phyloP scores from a whole-genome alignment of 345 rosid genomes.

The Linum trigynum region DNA sequence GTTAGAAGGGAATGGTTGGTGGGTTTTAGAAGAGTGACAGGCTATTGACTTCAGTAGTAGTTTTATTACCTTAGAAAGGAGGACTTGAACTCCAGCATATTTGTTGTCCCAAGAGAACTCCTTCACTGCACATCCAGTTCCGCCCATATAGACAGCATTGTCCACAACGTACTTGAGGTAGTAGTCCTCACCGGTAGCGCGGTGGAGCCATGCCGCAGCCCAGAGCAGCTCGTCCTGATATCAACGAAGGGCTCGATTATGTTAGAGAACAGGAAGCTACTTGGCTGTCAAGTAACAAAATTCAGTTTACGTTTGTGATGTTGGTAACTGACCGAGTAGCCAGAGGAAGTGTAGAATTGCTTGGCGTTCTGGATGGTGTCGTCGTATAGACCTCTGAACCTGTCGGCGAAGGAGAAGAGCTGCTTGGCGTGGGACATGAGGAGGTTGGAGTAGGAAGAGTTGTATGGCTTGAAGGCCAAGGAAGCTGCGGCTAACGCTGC shows the following conservation, averaged over 20 bases:
- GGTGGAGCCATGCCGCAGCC: conserved; percentile 74
- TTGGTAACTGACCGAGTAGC: conserved; percentile 19
- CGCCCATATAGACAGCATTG: conserved; percentile 73
- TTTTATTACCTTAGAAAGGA: conserved; percentile 49
- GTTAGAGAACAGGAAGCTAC: not conserved
- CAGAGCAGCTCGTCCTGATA: conserved; percentile 76
- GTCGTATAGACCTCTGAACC: conserved; percentile 21
- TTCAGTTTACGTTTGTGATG: not conserved
- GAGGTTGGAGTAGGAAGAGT: conserved; percentile 59
- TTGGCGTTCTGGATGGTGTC: conserved; percentile 20
- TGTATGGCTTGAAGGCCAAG: conserved; percentile 65
- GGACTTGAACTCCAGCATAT: conserved; percentile 79
- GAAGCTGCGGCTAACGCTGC: conserved; percentile 79
- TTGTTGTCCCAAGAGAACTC: conserved; percentile 96
- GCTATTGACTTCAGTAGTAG: not conserved
- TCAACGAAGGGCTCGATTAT: not conserved
- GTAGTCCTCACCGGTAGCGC: conserved; percentile 51
- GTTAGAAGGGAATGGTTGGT: not conserved
- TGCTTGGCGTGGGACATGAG: conserved; percentile 54
- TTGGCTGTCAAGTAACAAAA: not conserved
- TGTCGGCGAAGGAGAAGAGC: conserved; percentile 26
- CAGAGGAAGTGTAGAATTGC: conserved; percentile 23
- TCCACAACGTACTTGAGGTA: conserved; percentile 58
- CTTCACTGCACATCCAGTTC: conserved; percentile 82
- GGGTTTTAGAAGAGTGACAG: too few relatives aligned